Evolutionary conservation across 768 basidiomycete species (phyloP).

Genomic region (Lepiota brunneoincarnata): DNA sequence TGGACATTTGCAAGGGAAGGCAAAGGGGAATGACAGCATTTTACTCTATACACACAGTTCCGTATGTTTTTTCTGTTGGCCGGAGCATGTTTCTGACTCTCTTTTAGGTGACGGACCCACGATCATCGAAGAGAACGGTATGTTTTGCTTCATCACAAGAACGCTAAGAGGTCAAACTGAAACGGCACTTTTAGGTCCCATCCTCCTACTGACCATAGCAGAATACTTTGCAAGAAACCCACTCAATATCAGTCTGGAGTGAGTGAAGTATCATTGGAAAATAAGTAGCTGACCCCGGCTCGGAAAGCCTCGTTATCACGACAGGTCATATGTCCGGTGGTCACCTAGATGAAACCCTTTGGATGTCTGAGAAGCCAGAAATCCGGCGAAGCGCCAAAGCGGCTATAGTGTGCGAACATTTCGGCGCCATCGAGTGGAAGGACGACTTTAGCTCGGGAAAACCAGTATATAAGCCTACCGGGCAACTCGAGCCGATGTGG

Average conservation of each 20-base stretch:
- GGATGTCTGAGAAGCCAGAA: conserved; percentile 24
- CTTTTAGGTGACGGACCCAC: conserved; percentile 26
- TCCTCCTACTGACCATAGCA: conserved; percentile 26
- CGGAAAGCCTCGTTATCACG: conserved; percentile 23
- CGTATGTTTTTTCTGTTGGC: background rate
- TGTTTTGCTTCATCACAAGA: background rate
- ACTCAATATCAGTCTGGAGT: conserved; percentile 27
- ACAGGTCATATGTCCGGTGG: conserved; percentile 28
- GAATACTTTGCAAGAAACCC: conserved; percentile 25
- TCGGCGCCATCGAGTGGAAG: conserved; percentile 29
- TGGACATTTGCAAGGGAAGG: conserved; percentile 22
- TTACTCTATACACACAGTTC: conserved; percentile 30
- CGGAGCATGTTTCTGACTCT: background rate
- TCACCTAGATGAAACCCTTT: conserved; percentile 24
- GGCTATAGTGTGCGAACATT: conserved; percentile 28
- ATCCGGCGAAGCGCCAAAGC: conserved; percentile 24
- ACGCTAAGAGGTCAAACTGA: background rate
- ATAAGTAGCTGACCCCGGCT: background rate
- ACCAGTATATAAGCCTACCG: conserved; percentile 24
- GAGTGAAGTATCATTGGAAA: background rate
- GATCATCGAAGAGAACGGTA: conserved; percentile 30
- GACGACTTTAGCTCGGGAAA: conserved; percentile 19
- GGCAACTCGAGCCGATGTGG: conserved; percentile 29
- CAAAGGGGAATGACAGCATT: conserved; percentile 18
- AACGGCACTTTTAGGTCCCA: conserved; percentile 19